phyloP scores from a whole-genome alignment of 2,329 filamentous ascomycete genomes.

The Fusarium sp. region DNA sequence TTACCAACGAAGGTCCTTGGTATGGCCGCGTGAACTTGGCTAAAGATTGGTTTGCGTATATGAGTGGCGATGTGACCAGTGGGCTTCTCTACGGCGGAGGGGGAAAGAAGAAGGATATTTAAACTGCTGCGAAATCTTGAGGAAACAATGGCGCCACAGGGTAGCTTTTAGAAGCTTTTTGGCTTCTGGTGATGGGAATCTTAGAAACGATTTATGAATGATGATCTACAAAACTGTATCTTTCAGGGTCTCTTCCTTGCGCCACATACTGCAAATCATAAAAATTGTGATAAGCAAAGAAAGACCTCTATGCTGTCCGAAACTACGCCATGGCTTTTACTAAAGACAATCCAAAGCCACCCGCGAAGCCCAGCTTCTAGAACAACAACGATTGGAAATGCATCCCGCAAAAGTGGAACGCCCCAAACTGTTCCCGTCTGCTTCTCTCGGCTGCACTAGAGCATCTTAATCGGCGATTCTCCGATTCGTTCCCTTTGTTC shows the following conservation, averaged over 20 bases:
- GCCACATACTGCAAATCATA: not conserved
- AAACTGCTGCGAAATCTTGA: not conserved
- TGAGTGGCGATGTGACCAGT: slow-evolving; percentile 48
- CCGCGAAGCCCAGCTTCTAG: not conserved
- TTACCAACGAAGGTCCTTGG: slow-evolving; percentile 51
- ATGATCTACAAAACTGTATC: not conserved
- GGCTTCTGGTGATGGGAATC: not conserved
- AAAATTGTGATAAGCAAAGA: too few species aligned
- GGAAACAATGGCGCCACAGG: not conserved
- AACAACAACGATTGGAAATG: not conserved
- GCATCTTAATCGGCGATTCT: not conserved
- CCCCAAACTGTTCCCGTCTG: not conserved
- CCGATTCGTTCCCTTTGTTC: not conserved
- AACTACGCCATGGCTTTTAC: not conserved
- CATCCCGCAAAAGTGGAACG: not conserved
- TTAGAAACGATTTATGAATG: not conserved
- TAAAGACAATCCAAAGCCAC: not conserved
- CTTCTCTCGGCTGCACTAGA: not conserved
- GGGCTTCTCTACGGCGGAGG: slow-evolving; percentile 48
- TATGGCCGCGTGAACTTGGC: slow-evolving; percentile 50
- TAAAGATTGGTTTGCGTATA: slow-evolving; percentile 47
- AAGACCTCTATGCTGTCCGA: too few species aligned
- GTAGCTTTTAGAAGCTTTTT: not conserved
- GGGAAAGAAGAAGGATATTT: slow-evolving; percentile 43
- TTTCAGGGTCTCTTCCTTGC: not conserved